Conservation (phyloP, 805 yeast genomes). For the Hanseniaspora thailandica region DNA sequence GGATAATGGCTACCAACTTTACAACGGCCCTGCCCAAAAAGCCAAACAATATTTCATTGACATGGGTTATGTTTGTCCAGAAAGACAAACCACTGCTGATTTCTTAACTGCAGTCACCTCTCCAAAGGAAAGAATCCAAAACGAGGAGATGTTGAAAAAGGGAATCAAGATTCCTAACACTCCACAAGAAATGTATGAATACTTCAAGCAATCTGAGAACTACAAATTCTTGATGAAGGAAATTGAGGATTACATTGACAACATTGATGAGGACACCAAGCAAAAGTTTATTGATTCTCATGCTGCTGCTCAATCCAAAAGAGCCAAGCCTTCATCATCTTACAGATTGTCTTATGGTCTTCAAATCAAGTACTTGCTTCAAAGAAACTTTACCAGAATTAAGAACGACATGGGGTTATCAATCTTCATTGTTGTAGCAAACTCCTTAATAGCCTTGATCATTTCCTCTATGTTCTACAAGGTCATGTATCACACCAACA, state of each 20-base stretch:
- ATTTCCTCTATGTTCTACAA: slow-evolving; percentile 46
- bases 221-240: slow-evolving; percentile 31
- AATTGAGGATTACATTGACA: slow-evolving; percentile 31
- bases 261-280: slow-evolving; percentile 12
- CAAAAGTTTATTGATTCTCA: slow-evolving; percentile 29
- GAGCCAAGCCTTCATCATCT: slow-evolving; percentile 35
- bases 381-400: slow-evolving; percentile 37
- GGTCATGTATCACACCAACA: slow-evolving; percentile 26
- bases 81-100: slow-evolving; percentile 50
- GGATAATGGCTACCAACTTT: slow-evolving; percentile 48
- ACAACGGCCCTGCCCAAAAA: slow-evolving; percentile 35
- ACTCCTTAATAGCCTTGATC: slow-evolving; percentile 40
- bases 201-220: slow-evolving; percentile 39
- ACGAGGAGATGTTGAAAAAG: slow-evolving; percentile 33
- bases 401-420: slow-evolving; percentile 37
- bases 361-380: slow-evolving; percentile 38
- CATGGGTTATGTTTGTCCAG: slow-evolving; percentile 48
- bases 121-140: slow-evolving; percentile 39
- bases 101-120: slow-evolving; percentile 45
- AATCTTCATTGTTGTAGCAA: slow-evolving; percentile 32
- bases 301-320: slow-evolving; percentile 38
- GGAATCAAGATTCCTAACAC: slow-evolving; percentile 38
- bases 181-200: slow-evolving; percentile 39
- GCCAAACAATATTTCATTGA: slow-evolving; percentile 40
- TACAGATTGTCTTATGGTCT: slow-evolving; percentile 38